phyloP scores from a whole-genome alignment of 495 filamentous ascomycete genomes.

The Gamarada debralockiae region DNA sequence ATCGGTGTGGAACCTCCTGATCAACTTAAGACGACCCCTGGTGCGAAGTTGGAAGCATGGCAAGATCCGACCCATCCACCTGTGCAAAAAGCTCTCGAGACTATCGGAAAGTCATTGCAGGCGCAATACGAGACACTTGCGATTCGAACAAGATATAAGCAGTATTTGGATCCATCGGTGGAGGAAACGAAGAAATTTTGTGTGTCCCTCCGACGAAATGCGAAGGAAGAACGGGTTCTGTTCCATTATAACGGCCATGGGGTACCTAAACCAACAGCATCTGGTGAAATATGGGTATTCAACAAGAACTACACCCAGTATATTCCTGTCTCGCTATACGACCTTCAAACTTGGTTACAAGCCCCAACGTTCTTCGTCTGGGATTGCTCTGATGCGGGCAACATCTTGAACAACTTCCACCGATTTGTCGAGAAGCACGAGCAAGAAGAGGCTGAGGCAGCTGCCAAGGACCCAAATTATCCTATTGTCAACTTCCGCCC shows the following conservation, averaged over 20 bases:
- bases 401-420: slow-evolving; percentile 92
- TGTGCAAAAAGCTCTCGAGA: slow-evolving; percentile 81
- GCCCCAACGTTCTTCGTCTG: slow-evolving; percentile 96
- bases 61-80: slow-evolving; percentile 81
- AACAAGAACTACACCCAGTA: slow-evolving; percentile 99
- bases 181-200: slow-evolving; percentile 97
- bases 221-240: slow-evolving; percentile 90
- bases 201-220: slow-evolving; percentile 79
- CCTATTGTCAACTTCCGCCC: slow-evolving; percentile 60
- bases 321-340: slow-evolving; percentile 93
- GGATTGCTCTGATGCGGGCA: slow-evolving; percentile 93
- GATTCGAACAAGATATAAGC: slow-evolving; percentile 91
- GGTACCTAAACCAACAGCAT: slow-evolving; percentile 93
- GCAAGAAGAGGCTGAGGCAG: slow-evolving; percentile 70
- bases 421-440: slow-evolving; percentile 93
- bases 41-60: slow-evolving; percentile 94
- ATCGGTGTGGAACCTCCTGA: slow-evolving; percentile 97
- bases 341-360: slow-evolving; percentile 93
- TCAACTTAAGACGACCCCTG: slow-evolving; percentile 87
- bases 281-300: slow-evolving; percentile 99
- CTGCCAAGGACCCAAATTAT: slow-evolving; percentile 68
- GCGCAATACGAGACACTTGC: slow-evolving; percentile 94
- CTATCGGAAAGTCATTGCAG: slow-evolving; percentile 93
- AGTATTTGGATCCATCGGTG: slow-evolving; percentile 91
- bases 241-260: slow-evolving; percentile 99